These are phyloP conservation scores for Trichophyton schoenleinii DNA, from an alignment of 2,329 filamentous ascomycete genomes.

Conservation along the genomic window DNA sequence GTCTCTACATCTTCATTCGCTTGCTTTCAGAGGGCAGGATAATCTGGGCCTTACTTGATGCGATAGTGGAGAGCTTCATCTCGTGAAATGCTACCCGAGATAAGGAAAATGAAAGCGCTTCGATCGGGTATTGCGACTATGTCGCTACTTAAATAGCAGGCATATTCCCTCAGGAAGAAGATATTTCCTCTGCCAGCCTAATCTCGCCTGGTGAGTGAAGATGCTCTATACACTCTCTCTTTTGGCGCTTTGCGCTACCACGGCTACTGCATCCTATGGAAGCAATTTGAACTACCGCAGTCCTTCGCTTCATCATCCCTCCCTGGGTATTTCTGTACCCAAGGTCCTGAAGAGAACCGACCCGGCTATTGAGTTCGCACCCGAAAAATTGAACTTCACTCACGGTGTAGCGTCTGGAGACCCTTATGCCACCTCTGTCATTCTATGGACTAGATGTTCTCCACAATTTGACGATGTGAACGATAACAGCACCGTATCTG, in stretches of 20 bases:
- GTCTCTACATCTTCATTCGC: not conserved
- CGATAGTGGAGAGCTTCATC: not conserved
- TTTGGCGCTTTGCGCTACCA: conserved; percentile 8
- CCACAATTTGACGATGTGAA: conserved; percentile 35
- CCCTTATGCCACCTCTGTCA: conserved; percentile 32
- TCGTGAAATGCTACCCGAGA: not conserved
- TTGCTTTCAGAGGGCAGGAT: not conserved
- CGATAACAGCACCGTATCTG: conserved; percentile 44
- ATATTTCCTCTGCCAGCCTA: not conserved
- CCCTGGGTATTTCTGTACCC: conserved; percentile 51
- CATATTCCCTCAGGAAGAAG: not conserved
- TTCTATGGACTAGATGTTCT: conserved; percentile 33
- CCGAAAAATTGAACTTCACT: conserved; percentile 47
- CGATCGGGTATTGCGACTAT: not conserved
- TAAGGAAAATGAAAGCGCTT: not conserved
- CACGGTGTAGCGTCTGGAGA: conserved; percentile 46
- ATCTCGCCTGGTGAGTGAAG: not conserved
- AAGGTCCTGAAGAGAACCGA: conserved; percentile 47
- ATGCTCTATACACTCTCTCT: conserved; percentile 1
- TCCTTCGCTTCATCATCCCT: conserved; percentile 51
- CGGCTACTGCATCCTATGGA: conserved; percentile 8
- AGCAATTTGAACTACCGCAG: conserved; percentile 43
- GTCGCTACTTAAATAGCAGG: not conserved
- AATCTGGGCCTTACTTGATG: not conserved
- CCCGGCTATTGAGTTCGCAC: conserved; percentile 32